Base-by-base conservation (phyloP, 1,284 basidiomycete genomes). In the Fomitopsis schrenkii region DNA sequence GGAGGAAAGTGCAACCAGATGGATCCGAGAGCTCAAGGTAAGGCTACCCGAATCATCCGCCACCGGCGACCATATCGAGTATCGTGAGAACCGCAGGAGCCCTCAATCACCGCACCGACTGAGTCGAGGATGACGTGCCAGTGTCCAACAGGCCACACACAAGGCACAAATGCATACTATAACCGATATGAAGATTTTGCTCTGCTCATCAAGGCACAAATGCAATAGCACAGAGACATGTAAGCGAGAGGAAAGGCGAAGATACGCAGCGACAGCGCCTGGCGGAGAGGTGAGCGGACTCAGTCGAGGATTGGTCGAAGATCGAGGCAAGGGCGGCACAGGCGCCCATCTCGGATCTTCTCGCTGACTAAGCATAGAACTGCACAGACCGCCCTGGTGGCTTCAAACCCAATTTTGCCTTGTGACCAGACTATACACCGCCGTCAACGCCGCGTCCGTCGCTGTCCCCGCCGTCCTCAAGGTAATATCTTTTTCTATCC, bases 401-500 rank as follows among this genome's bases (percentile, higher is more conserved):
- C 70, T 71, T 72, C 59, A 68, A 75, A 74, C 74, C 63, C 60
- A 56, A 61, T 71, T 79, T 80, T 60, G 45, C 28, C 57, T 68
- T 77, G 77, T 75, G 68, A 76, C 77, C 75, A 75, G 66, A 62
- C 62, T 30, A 50, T 67, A 68, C 64, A 71, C 70, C 67, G 65
- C 67, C 72, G 70, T 70, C 70, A 69, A 69, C 66, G 70, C 71
- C 74, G 68, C 71, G 66, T 72, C 64, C 79, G 78, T 76, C 79
- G 80, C 74, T 70, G 75, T 71, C 76, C 75, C 76, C 62, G 70
- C 70, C 72, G 75, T 75, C 76, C 74, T 78, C 77, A 81, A 84
- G 77, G 77, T 70, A 70, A 71, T 74, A 62, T 66, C 57, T 66
- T 59, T 63, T 70, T 72, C 73, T 64, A 59, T 40, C 63, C 78